These are phyloP conservation scores for Podaxis sp. DNA, from an alignment of 768 basidiomycete genomes.

Conservation along the genomic window DNA sequence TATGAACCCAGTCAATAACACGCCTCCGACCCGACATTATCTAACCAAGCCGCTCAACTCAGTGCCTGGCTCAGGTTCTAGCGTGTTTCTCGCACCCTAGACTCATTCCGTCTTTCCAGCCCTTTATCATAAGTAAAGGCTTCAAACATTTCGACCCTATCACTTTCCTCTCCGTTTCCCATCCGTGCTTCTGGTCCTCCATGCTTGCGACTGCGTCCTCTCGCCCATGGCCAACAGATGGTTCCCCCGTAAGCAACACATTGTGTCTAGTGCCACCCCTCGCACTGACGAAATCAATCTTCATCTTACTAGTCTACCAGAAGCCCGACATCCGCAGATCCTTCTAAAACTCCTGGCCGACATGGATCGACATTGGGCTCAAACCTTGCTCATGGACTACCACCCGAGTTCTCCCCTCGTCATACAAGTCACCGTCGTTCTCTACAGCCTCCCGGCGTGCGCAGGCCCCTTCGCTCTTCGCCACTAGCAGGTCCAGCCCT, in stretches of 20 bases:
- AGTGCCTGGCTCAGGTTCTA: constrained; percentile 6
- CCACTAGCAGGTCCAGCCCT: constrained; percentile 41
- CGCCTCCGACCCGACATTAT: not conserved
- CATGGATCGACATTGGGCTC: not conserved
- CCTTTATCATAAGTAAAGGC: not conserved
- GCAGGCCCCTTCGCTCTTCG: constrained; percentile 40
- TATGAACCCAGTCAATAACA: not conserved
- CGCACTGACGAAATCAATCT: not conserved
- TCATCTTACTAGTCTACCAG: not conserved
- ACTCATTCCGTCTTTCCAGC: not conserved
- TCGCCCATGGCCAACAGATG: constrained; percentile 6
- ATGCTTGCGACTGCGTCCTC: constrained; percentile 1
- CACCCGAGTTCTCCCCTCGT: not conserved
- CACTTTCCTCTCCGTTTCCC: not conserved
- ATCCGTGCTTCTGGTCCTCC: not conserved
- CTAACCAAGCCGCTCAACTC: not conserved
- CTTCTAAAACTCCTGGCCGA: not conserved
- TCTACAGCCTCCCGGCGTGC: constrained; percentile 14
- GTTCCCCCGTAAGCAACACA: not conserved
- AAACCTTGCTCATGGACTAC: constrained; percentile 1
- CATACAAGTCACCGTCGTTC: constrained; percentile 16
- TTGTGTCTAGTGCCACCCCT: not conserved
- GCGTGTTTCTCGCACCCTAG: constrained; percentile 4
- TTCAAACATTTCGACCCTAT: not conserved
- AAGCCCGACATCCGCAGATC: not conserved